Percentiles rank a stretch among this genome's conserved stretches.
These are phyloP conservation scores for Heritiera littoralis DNA, from an alignment of 345 rosid species.

Conservation along the genomic window DNA sequence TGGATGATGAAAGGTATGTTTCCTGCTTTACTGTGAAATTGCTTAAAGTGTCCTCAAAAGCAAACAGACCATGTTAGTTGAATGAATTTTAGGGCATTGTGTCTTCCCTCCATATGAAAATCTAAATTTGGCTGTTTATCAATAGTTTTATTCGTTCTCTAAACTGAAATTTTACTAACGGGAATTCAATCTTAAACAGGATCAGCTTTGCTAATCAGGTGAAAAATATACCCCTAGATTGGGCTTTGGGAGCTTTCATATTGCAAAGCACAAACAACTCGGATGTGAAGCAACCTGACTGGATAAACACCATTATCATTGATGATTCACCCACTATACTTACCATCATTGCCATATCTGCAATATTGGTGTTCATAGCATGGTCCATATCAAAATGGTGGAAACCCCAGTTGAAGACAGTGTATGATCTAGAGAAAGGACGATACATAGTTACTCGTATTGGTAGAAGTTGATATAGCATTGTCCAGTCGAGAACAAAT, in stretches of 20 bases:
- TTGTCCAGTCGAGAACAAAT: not conserved
- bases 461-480: slow-evolving; percentile 43
- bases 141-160: slow-evolving; percentile 7
- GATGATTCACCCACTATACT: slow-evolving; percentile 50
- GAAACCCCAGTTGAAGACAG: slow-evolving; percentile 77
- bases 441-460: slow-evolving; percentile 73
- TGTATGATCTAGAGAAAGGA: slow-evolving; percentile 91
- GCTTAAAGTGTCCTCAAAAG: not conserved
- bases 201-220: slow-evolving; percentile 64
- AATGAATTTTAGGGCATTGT: not conserved
- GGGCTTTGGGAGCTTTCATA: slow-evolving; percentile 96
- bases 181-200: slow-evolving; percentile 39
- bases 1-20: slow-evolving; percentile 47
- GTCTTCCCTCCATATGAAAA: not conserved
- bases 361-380: slow-evolving; percentile 48
- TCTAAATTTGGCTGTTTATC: not conserved
- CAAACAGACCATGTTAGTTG: not conserved
- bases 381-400: slow-evolving; percentile 72
- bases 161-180: slow-evolving; percentile 1
- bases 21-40: not conserved
- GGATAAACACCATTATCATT: slow-evolving; percentile 46
- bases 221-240: slow-evolving; percentile 76
- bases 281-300: slow-evolving; percentile 36
- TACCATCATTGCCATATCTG: slow-evolving; percentile 47
- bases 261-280: slow-evolving; percentile 46